phyloP scores from a whole-genome alignment of 257 asterid species.

The Coffea eugenioides region DNA sequence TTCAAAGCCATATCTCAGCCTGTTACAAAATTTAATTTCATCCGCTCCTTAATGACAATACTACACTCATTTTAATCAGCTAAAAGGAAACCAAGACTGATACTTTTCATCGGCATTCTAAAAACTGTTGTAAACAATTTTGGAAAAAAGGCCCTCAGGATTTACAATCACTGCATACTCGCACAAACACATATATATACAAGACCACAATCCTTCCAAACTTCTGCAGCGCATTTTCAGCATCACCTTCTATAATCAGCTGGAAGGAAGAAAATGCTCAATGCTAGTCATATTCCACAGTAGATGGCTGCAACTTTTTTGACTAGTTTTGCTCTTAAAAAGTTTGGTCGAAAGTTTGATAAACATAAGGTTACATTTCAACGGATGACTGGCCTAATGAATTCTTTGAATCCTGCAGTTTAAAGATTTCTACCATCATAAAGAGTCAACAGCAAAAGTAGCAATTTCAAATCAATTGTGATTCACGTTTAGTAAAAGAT shows the following conservation, averaged over 20 bases:
- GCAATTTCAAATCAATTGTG: not conserved
- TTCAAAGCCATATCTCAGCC: not conserved
- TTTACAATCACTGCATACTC: not conserved
- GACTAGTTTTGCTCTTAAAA: not conserved
- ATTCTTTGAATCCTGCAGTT: constrained; percentile 36
- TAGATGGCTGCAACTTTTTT: not conserved
- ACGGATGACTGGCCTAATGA: constrained; percentile 4
- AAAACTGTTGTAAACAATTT: not conserved
- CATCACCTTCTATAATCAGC: not conserved
- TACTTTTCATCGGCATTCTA: not conserved
- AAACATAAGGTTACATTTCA: not conserved
- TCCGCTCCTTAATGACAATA: too few relatives aligned
- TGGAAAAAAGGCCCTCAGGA: not conserved
- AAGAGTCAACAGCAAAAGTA: not conserved
- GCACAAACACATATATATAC: not conserved
- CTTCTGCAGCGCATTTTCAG: not conserved
- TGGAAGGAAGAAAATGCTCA: not conserved
- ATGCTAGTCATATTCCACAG: not conserved
- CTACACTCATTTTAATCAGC: too few relatives aligned
- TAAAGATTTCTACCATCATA: constrained; percentile 5
- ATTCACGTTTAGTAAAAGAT: not conserved
- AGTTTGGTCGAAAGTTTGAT: not conserved
- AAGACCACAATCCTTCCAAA: not conserved
- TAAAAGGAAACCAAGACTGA: not conserved
- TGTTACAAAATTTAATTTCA: not conserved